These are phyloP conservation scores for Xylaria sp. DNA, from an alignment of 495 filamentous ascomycete species.

Conservation along the genomic window DNA sequence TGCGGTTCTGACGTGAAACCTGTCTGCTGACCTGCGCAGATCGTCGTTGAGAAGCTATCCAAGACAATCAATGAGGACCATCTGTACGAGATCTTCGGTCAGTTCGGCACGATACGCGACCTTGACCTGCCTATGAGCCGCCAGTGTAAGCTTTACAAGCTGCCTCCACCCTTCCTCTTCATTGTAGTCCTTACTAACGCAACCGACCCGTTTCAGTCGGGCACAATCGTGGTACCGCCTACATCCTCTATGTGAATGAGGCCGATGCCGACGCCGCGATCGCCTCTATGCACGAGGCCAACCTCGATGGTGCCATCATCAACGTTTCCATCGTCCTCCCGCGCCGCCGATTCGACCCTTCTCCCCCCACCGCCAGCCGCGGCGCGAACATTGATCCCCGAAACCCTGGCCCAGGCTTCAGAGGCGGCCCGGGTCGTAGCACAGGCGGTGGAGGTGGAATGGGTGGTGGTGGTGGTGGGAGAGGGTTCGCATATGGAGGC, in stretches of 20 bases:
- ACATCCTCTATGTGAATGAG: slow-evolving; percentile 82
- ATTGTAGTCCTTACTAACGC: slow-evolving; percentile 27
- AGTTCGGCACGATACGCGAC: slow-evolving; percentile 84
- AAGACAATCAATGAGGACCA: slow-evolving; percentile 93
- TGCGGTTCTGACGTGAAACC: too few species aligned
- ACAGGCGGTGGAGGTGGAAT: slow-evolving; percentile 35
- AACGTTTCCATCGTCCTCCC: slow-evolving; percentile 94
- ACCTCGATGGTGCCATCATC: slow-evolving; percentile 86
- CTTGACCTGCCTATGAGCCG: slow-evolving; percentile 89
- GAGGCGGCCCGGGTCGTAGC: slow-evolving; percentile 32
- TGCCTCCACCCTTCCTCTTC: slow-evolving; percentile 13
- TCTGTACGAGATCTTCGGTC: slow-evolving; percentile 88
- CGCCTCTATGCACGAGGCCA: slow-evolving; percentile 96
- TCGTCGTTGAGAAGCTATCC: slow-evolving; percentile 94
- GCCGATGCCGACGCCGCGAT: slow-evolving; percentile 88
- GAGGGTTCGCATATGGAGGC: slow-evolving; percentile 34
- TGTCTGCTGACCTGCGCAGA: slow-evolving; percentile 57
- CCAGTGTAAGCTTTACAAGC: slow-evolving; percentile 65
- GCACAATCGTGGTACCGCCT: slow-evolving; percentile 92
- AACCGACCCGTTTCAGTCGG: slow-evolving; percentile 63
- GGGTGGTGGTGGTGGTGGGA: slow-evolving; percentile 43
- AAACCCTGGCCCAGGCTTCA: slow-evolving; percentile 48
- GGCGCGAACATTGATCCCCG: slow-evolving; percentile 58
- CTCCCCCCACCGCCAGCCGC: slow-evolving; percentile 56
- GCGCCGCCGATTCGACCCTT: slow-evolving; percentile 67